Evolutionary conservation across 2,329 filamentous ascomycete species (phyloP).

Genomic region (Xylariaceae sp.): DNA sequence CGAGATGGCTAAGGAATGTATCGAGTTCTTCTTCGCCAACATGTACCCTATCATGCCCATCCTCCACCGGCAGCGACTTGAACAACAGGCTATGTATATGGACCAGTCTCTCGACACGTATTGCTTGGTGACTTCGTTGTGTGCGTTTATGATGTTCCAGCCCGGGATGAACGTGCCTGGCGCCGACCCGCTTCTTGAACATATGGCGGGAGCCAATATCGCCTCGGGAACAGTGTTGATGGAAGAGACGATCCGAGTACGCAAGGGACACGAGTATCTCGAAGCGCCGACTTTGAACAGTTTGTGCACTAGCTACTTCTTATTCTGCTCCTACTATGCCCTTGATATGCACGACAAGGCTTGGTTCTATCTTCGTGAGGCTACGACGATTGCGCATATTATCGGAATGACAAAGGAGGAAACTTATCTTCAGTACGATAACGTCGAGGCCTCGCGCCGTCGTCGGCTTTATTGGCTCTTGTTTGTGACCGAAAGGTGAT

Average conservation of each 20-base stretch:
- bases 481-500: conserved; percentile 70
- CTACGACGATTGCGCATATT: conserved; percentile 69
- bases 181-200: conserved; percentile 59
- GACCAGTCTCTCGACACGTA: conserved; percentile 66
- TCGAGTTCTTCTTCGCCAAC: conserved; percentile 70
- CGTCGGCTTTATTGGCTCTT: conserved; percentile 74
- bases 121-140: conserved; percentile 65
- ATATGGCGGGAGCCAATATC: conserved; percentile 61
- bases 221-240: conserved; percentile 68
- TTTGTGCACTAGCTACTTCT: conserved; percentile 75
- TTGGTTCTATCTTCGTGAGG: conserved; percentile 79
- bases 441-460: conserved; percentile 62
- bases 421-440: conserved; percentile 61
- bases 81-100: conserved; percentile 61
- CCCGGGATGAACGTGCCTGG: conserved; percentile 65
- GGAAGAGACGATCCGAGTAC: conserved; percentile 67
- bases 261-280: conserved; percentile 64
- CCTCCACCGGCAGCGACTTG: conserved; percentile 59
- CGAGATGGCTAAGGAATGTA: conserved; percentile 67
- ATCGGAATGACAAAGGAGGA: conserved; percentile 64
- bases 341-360: conserved; percentile 74
- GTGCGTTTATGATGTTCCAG: conserved; percentile 70
- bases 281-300: conserved; percentile 59
- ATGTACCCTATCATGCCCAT: conserved; percentile 68
- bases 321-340: conserved; percentile 73